These are phyloP conservation scores for Colletotrichum euphorbiae DNA, from an alignment of 2,329 filamentous ascomycete genomes.

Conservation along the genomic window DNA sequence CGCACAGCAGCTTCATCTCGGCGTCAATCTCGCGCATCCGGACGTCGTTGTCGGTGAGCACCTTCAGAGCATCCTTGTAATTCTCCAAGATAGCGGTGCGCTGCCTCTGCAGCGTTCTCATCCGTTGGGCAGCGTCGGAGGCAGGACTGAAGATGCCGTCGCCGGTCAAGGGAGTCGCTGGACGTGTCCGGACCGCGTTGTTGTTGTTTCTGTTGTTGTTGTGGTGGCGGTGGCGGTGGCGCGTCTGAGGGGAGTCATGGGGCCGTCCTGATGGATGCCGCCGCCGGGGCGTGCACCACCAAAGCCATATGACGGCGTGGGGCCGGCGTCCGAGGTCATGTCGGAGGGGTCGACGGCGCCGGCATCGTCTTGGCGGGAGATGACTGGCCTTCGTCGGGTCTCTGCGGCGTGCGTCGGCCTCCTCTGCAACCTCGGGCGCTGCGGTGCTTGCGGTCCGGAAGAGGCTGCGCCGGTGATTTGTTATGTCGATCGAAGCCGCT, in stretches of 20 bases:
- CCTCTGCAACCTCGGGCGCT: not conserved
- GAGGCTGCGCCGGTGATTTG: not conserved
- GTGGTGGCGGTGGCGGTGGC: not conserved
- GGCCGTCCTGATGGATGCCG: not conserved
- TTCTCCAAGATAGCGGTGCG: not conserved
- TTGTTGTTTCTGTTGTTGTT: not conserved
- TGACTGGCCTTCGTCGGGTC: not conserved
- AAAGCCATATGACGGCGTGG: not conserved
- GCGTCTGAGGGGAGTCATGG: not conserved
- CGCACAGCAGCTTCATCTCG: not conserved
- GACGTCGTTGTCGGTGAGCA: not conserved
- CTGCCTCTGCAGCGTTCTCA: not conserved
- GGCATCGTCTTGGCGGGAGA: not conserved
- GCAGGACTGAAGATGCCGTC: not conserved
- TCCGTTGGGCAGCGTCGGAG: not conserved
- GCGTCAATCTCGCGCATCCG: not conserved
- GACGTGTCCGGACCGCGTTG: not conserved
- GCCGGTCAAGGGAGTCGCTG: no score
- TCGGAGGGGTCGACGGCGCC: not conserved
- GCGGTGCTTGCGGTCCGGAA: not conserved
- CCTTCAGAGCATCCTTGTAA: not conserved
- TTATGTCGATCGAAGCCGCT: not conserved
- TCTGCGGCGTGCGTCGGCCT: not conserved
- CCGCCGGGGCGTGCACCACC: not conserved
- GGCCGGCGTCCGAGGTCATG: not conserved